phyloP scores from a whole-genome alignment of 2,329 filamentous ascomycete species.

The Calonectria honghensis region DNA sequence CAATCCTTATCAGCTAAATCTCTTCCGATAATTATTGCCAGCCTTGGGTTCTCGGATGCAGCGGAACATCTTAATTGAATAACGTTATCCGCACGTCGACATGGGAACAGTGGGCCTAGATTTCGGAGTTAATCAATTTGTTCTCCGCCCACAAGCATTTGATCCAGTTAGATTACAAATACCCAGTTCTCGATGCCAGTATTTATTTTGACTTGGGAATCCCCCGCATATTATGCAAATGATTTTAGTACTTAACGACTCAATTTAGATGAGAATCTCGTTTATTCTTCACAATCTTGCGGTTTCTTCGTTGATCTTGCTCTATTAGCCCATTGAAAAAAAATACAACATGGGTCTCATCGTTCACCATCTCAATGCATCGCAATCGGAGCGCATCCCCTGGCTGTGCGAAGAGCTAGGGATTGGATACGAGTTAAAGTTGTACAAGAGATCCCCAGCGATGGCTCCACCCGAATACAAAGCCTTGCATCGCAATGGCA shows the following conservation, averaged over 20 bases:
- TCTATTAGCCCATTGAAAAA: neutral
- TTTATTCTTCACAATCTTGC: neutral
- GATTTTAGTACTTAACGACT: neutral
- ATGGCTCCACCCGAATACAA: constrained; percentile 51
- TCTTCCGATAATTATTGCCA: too few species aligned
- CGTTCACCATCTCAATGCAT: constrained; percentile 73
- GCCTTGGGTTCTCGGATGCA: neutral
- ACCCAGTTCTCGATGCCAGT: neutral
- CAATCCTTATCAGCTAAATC: too few species aligned
- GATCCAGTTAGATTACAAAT: neutral
- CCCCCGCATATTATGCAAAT: neutral
- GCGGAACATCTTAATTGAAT: too few species aligned
- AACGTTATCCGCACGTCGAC: neutral
- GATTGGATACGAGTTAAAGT: constrained; percentile 67
- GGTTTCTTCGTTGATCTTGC: neutral
- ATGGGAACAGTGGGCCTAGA: neutral
- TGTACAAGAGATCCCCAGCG: constrained; percentile 46
- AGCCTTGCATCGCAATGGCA: constrained; percentile 67
- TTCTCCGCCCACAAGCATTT: neutral
- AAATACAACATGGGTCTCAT: constrained; percentile 55
- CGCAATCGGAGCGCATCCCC: constrained; percentile 78
- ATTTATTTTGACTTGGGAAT: neutral
- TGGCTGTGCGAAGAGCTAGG: constrained; percentile 80
- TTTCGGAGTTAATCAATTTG: neutral
- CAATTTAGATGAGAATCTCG: neutral